Evolutionary conservation across 2,329 filamentous ascomycete species (phyloP).

Genomic region (Didymella lethalis): DNA sequence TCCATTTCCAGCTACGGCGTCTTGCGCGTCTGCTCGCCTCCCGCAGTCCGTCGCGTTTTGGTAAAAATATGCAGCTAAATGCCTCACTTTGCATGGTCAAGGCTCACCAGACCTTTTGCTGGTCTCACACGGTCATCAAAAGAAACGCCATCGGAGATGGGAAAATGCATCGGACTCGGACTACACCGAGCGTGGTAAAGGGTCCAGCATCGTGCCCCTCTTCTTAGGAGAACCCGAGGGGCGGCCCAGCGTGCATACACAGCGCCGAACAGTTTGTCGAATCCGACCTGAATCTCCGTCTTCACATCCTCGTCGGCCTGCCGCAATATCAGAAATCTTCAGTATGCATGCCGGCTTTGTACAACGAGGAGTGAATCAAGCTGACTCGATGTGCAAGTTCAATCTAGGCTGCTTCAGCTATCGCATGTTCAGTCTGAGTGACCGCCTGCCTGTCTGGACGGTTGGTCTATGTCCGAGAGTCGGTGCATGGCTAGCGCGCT

Average conservation of each 20-base stretch:
- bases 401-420: conserved; percentile 18
- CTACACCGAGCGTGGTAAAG: conserved; percentile 11
- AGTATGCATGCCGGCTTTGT: conserved; percentile 12
- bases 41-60: conserved; percentile 8
- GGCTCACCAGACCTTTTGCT: conserved; percentile 2
- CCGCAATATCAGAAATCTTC: conserved; percentile 5
- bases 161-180: not conserved
- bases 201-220: conserved; percentile 11
- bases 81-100: conserved; percentile 10
- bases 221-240: conserved; percentile 8
- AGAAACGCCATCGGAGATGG: conserved; percentile 4
- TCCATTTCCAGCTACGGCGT: not conserved
- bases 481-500: conserved; percentile 13
- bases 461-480: conserved; percentile 2
- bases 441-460: conserved; percentile 1
- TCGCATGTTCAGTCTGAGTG: conserved; percentile 6
- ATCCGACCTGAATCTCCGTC: conserved; percentile 12
- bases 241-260: conserved; percentile 13
- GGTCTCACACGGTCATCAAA: conserved; percentile 2
- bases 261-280: conserved; percentile 9
- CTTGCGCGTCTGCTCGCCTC: not conserved
- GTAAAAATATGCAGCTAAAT: conserved; percentile 11
- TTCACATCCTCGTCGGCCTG: conserved; percentile 5
- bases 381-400: conserved; percentile 2
- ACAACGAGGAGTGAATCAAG: conserved; percentile 3